These are phyloP conservation scores for Cercospora zeina DNA, from an alignment of 2,329 filamentous ascomycete species.

Conservation along the genomic window DNA sequence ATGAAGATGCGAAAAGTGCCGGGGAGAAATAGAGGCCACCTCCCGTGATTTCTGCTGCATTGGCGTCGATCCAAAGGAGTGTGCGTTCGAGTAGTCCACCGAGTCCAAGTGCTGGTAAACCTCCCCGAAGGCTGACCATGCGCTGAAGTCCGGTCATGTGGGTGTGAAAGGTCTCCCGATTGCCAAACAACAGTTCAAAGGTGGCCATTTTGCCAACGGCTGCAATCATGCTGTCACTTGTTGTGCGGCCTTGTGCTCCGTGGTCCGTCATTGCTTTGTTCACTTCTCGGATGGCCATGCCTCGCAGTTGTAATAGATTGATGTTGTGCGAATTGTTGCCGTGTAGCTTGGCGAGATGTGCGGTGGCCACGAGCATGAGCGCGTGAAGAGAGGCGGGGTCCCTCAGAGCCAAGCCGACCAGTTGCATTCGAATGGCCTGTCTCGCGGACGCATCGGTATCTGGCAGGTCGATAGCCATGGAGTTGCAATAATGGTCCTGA, in stretches of 20 bases:
- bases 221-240: conserved; percentile 49
- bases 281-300: conserved; percentile 49
- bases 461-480: conserved; percentile 48
- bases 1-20: conserved; percentile 25
- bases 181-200: conserved; percentile 56
- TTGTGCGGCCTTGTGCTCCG: conserved; percentile 25
- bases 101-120: conserved; percentile 47
- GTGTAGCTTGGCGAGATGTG: conserved; percentile 44
- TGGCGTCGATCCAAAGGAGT: conserved; percentile 52
- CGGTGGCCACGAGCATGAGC: conserved; percentile 47
- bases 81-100: conserved; percentile 51
- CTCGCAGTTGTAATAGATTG: conserved; percentile 47
- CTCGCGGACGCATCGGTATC: conserved; percentile 43
- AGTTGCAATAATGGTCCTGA: conserved; percentile 37
- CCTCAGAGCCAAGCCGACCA: conserved; percentile 48
- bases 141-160: conserved; percentile 52
- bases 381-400: conserved; percentile 46
- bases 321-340: conserved; percentile 38
- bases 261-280: conserved; percentile 44
- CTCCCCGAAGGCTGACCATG: conserved; percentile 50
- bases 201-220: conserved; percentile 56
- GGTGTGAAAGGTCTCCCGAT: conserved; percentile 45
- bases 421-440: conserved; percentile 43
- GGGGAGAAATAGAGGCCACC: conserved; percentile 36
- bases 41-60: conserved; percentile 34